Percentiles rank a stretch among this genome's conserved stretches.
Evolutionary conservation across 2,329 filamentous ascomycete genomes (phyloP).

Genomic region (Colletotrichum echinochloae): DNA sequence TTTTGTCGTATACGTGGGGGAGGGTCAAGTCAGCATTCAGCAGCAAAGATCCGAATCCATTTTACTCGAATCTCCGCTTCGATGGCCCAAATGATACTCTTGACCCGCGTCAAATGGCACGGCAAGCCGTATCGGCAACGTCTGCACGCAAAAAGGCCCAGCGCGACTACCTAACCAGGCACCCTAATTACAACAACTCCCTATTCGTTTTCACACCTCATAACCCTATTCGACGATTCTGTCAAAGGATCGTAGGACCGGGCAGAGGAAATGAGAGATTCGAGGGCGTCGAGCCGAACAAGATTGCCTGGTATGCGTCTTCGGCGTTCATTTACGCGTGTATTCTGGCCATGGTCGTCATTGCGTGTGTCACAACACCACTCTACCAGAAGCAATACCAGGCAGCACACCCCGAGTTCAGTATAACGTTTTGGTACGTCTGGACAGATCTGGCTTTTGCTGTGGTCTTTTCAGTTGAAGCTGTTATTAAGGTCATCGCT

Average conservation of each 20-base stretch:
- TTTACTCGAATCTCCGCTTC: slow-evolving; percentile 82
- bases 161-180: slow-evolving; percentile 85
- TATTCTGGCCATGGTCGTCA: slow-evolving; percentile 96
- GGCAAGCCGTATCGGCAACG: slow-evolving; percentile 86
- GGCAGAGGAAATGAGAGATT: slow-evolving; percentile 88
- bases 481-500: slow-evolving; percentile 90
- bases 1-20: slow-evolving; percentile 71
- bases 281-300: slow-evolving; percentile 90
- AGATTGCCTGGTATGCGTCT: slow-evolving; percentile 90
- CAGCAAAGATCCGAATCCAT: slow-evolving; percentile 88
- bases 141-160: slow-evolving; percentile 88
- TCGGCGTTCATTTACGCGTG: slow-evolving; percentile 94
- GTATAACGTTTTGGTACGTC: slow-evolving; percentile 87
- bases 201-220: slow-evolving; percentile 86
- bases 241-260: slow-evolving; percentile 90
- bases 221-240: slow-evolving; percentile 83
- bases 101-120: slow-evolving; percentile 89
- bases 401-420: slow-evolving; percentile 66
- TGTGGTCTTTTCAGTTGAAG: slow-evolving; percentile 85
- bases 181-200: slow-evolving; percentile 93
- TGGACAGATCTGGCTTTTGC: slow-evolving; percentile 95
- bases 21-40: slow-evolving; percentile 67
- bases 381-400: slow-evolving; percentile 94
- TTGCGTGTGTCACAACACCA: slow-evolving; percentile 94
- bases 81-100: slow-evolving; percentile 80